Base-by-base conservation (phyloP, 2,329 filamentous ascomycete genomes). In the Monilinia laxa region DNA sequence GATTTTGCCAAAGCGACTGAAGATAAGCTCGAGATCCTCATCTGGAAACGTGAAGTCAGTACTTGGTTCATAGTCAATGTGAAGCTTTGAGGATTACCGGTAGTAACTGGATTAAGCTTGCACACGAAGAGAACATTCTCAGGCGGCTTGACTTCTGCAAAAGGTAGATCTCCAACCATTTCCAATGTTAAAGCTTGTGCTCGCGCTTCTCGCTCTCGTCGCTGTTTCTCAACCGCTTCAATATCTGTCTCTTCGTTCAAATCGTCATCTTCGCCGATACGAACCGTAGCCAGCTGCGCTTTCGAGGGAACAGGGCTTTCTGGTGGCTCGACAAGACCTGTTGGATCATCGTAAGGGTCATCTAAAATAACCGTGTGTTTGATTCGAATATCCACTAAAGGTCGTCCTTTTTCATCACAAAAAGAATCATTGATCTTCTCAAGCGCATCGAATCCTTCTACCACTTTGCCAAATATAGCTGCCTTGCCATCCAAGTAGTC, bases 111-210 rank as follows among this genome's bases (percentile, higher is more conserved):
- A 74, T 99, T 99, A 54, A 99, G 83, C 78, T 99, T 99, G 88
- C 95, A 99, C 54, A 99, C 93, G 76, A 99, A 99, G 2, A 99
- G 83, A 18, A 99, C 89, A 77, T 99, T 98, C 80, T 99, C 95
- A 0, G 95, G 95, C 5, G 95, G 95, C 74, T 94, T 96, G 73
- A 99, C 93, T 79, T 99, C 95, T 68, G 95, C 95, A 78, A 97
- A 99, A 5, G 95, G 95, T 67, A 99, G 81, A 77, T 99, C 95
- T 54, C 95, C 95, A 79, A 99, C 95, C 88, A 99, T 96, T 80
- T 99, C 95, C 58, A 99, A 84, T 1, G 94, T 98, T 74, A 99
- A 81, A 0, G 95, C 95, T 78, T 98, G 95, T 0, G 94, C 94
- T 69, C 93, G 87, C 7, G 95, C 95, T 78, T 99, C 95, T 38